A percentile compares a stretch with the other conserved stretches of the same genome.
phyloP scores from a whole-genome alignment of 192 early-diverging fungal species.

The Coemansia sp. region DNA sequence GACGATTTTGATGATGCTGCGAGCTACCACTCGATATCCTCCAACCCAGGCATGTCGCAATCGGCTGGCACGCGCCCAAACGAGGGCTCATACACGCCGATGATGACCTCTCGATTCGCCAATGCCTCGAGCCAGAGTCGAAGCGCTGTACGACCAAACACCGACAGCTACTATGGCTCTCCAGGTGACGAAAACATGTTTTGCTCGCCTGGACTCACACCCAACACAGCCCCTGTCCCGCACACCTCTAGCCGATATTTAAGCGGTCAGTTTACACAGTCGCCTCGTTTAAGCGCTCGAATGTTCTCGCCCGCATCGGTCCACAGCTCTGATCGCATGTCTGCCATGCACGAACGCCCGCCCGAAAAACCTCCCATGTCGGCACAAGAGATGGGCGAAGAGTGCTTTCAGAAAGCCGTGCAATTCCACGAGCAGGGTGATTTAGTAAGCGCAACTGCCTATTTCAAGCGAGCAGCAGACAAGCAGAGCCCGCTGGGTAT shows the following conservation, averaged over 20 bases:
- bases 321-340: constrained; percentile 1
- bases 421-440: constrained; percentile 69
- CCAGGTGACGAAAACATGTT: constrained; percentile 28
- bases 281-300: not conserved
- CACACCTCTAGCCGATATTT: not conserved
- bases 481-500: constrained; percentile 64
- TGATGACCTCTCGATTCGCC: constrained; percentile 36
- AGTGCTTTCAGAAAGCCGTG: constrained; percentile 66
- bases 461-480: constrained; percentile 69
- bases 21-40: constrained; percentile 56
- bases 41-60: constrained; percentile 35
- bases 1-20: constrained; percentile 57
- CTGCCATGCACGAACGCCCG: constrained; percentile 13
- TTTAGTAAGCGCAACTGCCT: constrained; percentile 68
- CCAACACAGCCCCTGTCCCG: not conserved
- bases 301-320: constrained; percentile 6
- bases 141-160: constrained; percentile 11
- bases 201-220: constrained; percentile 8
- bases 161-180: constrained; percentile 44
- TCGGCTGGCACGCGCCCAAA: constrained; percentile 10
- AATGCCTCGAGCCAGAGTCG: constrained; percentile 33
- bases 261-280: constrained; percentile 7
- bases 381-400: constrained; percentile 55
- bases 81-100: constrained; percentile 22
- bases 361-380: constrained; percentile 6